Conservation (phyloP, 768 basidiomycete species). For the Lentinula sp. region DNA sequence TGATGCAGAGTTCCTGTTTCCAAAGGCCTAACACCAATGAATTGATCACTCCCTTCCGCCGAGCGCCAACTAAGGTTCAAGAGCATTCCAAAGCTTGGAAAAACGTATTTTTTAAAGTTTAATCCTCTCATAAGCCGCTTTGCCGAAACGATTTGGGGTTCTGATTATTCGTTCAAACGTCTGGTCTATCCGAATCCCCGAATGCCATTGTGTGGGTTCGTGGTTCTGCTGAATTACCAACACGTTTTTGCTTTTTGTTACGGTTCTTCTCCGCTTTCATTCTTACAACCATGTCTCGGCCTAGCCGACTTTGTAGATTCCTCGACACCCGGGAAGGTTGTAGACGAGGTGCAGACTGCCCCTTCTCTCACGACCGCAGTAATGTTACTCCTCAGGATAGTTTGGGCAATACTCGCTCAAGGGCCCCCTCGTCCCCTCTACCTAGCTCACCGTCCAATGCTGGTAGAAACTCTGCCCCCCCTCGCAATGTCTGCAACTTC, state of each 20-base stretch:
- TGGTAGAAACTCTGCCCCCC: neutral
- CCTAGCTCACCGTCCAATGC: neutral
- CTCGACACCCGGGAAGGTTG: neutral
- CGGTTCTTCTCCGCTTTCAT: neutral
- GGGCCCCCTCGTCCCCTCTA: too few relatives aligned
- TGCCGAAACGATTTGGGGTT: too few relatives aligned
- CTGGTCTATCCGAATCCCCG: too few relatives aligned
- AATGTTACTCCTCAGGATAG: neutral
- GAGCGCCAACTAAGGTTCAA: too few relatives aligned
- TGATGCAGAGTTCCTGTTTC: too few relatives aligned
- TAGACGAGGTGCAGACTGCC: neutral
- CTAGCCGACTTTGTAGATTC: slow-evolving; percentile 1
- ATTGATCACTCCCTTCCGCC: too few relatives aligned
- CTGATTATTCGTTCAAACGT: too few relatives aligned
- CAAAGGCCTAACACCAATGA: too few relatives aligned
- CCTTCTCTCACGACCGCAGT: neutral
- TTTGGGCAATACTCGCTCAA: too few relatives aligned
- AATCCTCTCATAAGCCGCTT: too few relatives aligned
- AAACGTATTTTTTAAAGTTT: too few relatives aligned
- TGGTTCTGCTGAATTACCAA: neutral
- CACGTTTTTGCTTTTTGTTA: neutral
- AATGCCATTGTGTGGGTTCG: neutral
- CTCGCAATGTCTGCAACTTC: slow-evolving; percentile 3
- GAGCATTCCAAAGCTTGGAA: too few relatives aligned
- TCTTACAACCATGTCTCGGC: slow-evolving; percentile 16